Conservation (phyloP, 2,329 filamentous ascomycete species). For the Verticillium dahliae region DNA sequence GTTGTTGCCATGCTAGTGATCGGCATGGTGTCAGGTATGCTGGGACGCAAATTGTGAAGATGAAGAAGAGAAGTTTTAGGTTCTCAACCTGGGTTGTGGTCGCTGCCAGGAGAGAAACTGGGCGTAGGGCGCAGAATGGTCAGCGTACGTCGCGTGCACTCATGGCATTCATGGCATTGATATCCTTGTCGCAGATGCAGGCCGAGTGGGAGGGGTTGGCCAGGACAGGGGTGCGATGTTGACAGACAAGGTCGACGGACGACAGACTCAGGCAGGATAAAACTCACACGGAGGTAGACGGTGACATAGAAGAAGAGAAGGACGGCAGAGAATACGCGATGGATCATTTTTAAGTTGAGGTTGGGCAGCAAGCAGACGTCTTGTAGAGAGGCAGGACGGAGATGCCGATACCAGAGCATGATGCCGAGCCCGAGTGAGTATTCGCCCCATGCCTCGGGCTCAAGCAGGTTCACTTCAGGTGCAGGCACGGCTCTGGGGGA, state of each 20-base stretch:
- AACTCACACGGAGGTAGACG: constrained; percentile 8
- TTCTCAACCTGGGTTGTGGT: not conserved
- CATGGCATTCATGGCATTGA: not conserved
- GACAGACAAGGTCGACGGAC: not conserved
- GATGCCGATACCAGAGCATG: too few relatives aligned
- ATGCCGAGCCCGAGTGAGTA: too few relatives aligned
- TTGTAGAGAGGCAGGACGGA: too few relatives aligned
- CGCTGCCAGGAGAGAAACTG: not conserved
- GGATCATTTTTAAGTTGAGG: not conserved
- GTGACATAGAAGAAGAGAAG: constrained; percentile 4
- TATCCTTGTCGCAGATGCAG: not conserved
- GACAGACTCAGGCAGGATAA: not conserved
- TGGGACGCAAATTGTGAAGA: not conserved
- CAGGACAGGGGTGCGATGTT: not conserved
- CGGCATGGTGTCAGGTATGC: not conserved
- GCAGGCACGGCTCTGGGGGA: too few relatives aligned
- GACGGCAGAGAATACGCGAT: not conserved
- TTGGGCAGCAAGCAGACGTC: too few relatives aligned
- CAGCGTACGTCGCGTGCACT: not conserved
- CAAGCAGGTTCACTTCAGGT: too few relatives aligned
- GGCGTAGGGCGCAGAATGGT: constrained; percentile 7
- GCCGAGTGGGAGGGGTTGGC: not conserved
- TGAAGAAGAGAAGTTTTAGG: not conserved
- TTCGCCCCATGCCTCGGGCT: too few relatives aligned
- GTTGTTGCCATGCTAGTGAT: not conserved